Evolutionary conservation across 108 stramenopile genomes (phyloP).

Genomic region (Cyclotella sp.): DNA sequence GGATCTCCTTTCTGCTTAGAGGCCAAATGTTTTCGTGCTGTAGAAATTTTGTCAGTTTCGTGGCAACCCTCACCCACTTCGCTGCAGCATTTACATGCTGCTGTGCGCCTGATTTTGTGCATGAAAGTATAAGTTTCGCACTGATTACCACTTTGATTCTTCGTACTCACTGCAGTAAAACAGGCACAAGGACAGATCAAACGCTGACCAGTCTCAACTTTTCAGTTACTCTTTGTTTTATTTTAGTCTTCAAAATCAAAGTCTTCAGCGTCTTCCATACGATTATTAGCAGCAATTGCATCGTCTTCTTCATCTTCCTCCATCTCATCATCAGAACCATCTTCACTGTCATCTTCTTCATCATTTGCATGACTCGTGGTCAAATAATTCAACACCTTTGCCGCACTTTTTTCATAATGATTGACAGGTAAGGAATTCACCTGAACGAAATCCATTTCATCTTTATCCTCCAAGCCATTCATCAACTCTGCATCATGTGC

Average conservation of each 20-base stretch:
- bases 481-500: conserved; percentile 72
- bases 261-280: conserved; percentile 76
- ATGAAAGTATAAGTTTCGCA: not conserved
- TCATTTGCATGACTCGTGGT: conserved; percentile 44
- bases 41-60: too few species aligned
- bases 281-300: conserved; percentile 30
- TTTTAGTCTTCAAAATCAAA: conserved; percentile 62
- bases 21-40: too few species aligned
- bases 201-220: too few species aligned
- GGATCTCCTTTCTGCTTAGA: too few species aligned
- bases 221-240: not conserved
- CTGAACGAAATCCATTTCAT: conserved; percentile 91
- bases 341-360: conserved; percentile 46
- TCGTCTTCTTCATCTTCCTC: conserved; percentile 66
- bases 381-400: conserved; percentile 56
- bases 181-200: too few species aligned
- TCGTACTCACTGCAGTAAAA: too few species aligned
- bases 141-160: too few species aligned
- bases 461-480: conserved; percentile 75
- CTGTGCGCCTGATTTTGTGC: not conserved
- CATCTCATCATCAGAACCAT: conserved; percentile 45
- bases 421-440: conserved; percentile 44
- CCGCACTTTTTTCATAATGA: conserved; percentile 25
- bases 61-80: too few species aligned
- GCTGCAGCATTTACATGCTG: too few species aligned